A percentile compares a stretch with the other conserved stretches of the same genome.
Conservation (phyloP, 306 rosid species). For the Quercus suber region DNA sequence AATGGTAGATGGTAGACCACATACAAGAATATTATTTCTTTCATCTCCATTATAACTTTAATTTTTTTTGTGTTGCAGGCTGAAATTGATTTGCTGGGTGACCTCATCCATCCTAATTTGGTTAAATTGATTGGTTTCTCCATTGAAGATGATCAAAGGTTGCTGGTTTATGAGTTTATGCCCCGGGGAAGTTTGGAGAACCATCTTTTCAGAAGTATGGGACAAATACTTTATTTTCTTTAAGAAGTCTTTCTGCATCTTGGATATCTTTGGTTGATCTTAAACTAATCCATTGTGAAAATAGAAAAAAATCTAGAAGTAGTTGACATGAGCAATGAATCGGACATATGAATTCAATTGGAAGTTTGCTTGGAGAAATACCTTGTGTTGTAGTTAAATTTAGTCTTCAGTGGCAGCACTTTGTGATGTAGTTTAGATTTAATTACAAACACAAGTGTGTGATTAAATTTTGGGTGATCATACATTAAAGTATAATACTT, state of each 20-base stretch:
- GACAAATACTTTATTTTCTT: constrained; percentile 33
- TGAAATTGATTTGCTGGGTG: constrained; percentile 89
- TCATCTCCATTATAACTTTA: background rate
- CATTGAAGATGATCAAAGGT: constrained; percentile 90
- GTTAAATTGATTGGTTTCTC: constrained; percentile 92
- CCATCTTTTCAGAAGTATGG: constrained; percentile 93
- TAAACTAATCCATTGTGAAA: background rate
- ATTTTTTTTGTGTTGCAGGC: constrained; percentile 55
- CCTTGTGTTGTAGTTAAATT: background rate
- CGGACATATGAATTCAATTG: background rate
- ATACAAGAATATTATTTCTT: background rate
- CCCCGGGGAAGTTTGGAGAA: constrained; percentile 99
- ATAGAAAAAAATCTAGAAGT: constrained; percentile 7
- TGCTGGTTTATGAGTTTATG: constrained; percentile 91
- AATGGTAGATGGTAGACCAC: background rate
- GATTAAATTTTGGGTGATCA: background rate
- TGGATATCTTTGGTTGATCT: constrained; percentile 24
- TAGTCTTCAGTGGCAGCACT: background rate
- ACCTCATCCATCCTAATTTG: constrained; percentile 81
- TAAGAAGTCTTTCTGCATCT: background rate
- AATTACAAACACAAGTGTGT: background rate
- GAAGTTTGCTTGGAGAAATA: background rate
- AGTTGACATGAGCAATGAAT: background rate
- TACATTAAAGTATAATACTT: background rate
- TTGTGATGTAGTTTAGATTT: constrained; percentile 3